Evolutionary conservation across 2,329 filamentous ascomycete species (phyloP), one percentile per base, ranked within the genome.

Genomic region (Delphinella strobiligena): DNA sequence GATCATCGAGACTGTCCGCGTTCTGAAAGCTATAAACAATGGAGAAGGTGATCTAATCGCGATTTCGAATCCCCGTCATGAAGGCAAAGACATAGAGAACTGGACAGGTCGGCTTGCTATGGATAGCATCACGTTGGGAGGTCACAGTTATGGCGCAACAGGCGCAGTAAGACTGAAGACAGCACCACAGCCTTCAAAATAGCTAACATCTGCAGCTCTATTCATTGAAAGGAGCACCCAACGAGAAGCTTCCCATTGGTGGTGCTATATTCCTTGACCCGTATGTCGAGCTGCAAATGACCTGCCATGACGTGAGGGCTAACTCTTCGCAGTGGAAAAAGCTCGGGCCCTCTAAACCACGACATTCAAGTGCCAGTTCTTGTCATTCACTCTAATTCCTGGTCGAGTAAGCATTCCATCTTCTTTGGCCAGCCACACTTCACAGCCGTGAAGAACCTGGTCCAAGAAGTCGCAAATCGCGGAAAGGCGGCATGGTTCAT

Each of bases 141-240:
- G 78, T 0, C 78, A 82, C 52, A 79, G 74, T 0, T 80, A 77
- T 57, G 78, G 78, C 36, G 78, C 76, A 2, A 81, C 78, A 0
- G 68, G 73, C 2, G 76, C 74, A 0, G 22, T 27, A 27, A 7
- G 22, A n/a, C 12, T 27, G 22, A 27, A 27, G 22, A 7, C 7
- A 27, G 7, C 12, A 7, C 12, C 22, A 7, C 12, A 7, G 7
- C 22, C 7, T 7, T 7, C 12, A 7, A 12, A 27, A 27, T 27
- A 12, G 7, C 12, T 7, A 27, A 7, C 12, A 27, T 27, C 12
- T 7, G 7, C 22, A 27, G 22, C 61, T 81, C 15, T 74, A 77
- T 43, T 69, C 72, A 3, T 61, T 80, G n/a, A 69, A 69, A 37
- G 62, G 60, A 27, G 69, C 62, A 5, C 62, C 66, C 4, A 62